Evolutionary conservation across 2,329 filamentous ascomycete genomes (phyloP).

Genomic region (Sarocladium oryzae): DNA sequence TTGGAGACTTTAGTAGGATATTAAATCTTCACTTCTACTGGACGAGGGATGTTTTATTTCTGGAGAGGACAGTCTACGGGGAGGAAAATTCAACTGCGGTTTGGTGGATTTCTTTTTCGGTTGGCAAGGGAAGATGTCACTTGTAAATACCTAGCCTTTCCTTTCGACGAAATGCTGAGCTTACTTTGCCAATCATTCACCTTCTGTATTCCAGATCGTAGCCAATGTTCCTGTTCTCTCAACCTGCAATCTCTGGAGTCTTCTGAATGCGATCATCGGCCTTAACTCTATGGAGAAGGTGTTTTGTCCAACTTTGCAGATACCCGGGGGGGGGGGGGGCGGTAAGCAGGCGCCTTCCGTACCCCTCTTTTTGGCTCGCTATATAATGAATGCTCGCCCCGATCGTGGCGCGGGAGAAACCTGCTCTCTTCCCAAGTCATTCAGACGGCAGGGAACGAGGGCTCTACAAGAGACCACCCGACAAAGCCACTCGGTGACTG

Average conservation of each 20-base stretch:
- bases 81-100: neutral
- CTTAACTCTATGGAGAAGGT: neutral
- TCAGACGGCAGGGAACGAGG: no score
- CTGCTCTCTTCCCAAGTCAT: no score
- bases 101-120: constrained; percentile 4
- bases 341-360: no score
- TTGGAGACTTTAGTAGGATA: constrained; percentile 10
- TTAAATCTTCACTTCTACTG: constrained; percentile 8
- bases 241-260: neutral
- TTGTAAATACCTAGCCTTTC: constrained; percentile 3
- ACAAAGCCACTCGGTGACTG: no score
- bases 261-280: neutral
- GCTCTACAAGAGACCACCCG: no score
- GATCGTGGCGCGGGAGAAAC: no score
- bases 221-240: no score
- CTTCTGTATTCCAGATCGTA: no score
- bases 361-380: no score
- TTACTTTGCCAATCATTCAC: neutral
- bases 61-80: constrained; percentile 11
- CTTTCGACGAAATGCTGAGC: neutral
- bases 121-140: neutral
- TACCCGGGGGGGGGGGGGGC: no score
- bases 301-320: neutral
- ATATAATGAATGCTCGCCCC: no score
- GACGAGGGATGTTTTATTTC: constrained; percentile 8